Evolutionary conservation across 106 monocot species (phyloP).

Genomic region (Platanthera zijinensis): DNA sequence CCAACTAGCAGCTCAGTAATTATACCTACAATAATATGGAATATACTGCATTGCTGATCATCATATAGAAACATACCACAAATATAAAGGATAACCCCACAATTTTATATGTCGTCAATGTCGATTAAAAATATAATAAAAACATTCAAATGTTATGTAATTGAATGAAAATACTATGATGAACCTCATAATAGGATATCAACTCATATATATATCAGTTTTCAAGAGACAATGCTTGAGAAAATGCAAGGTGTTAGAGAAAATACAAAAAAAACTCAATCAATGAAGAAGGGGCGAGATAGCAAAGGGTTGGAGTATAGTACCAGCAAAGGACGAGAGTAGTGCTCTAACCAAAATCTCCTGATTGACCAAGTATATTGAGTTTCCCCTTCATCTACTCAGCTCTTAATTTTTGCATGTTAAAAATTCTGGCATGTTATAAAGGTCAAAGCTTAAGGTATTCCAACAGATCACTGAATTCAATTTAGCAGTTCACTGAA

Average conservation of each 20-base stretch:
- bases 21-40: constrained; percentile 45
- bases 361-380: too few species aligned
- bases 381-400: too few species aligned
- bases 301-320: too few species aligned
- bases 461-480: accelerated
- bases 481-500: too few species aligned
- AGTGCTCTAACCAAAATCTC: too few species aligned
- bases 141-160: background rate
- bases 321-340: too few species aligned
- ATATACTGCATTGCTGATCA: background rate
- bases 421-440: too few species aligned
- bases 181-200: constrained; percentile 67
- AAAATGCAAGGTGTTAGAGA: constrained; percentile 13
- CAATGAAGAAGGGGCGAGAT: too few species aligned
- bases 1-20: constrained; percentile 79
- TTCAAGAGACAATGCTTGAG: constrained; percentile 63
- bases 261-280: constrained; percentile 2
- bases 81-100: background rate
- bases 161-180: constrained; percentile 39
- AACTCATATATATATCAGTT: constrained; percentile 33
- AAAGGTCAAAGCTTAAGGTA: too few species aligned
- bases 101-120: background rate
- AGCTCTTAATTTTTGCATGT: too few species aligned
- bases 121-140: background rate
- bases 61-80: background rate